Evolutionary conservation across 2,329 filamentous ascomycete species (phyloP).

Genomic region (Mollisiaceae sp.): DNA sequence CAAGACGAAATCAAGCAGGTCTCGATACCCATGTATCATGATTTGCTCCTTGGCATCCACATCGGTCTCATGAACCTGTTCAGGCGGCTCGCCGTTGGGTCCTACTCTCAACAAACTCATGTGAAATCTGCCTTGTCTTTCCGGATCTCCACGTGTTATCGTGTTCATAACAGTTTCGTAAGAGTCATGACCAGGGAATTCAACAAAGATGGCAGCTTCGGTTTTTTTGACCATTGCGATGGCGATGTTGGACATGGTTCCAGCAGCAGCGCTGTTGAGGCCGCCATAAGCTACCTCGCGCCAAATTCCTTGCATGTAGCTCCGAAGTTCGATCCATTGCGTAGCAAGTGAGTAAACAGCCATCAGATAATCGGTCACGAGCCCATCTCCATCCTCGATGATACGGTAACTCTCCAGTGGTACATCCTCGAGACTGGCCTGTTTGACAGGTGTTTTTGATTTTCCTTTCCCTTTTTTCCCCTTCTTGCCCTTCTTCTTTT

Average conservation of each 20-base stretch:
- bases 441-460: slow-evolving; percentile 26
- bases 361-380: slow-evolving; percentile 50
- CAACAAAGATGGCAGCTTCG: slow-evolving; percentile 47
- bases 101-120: slow-evolving; percentile 30
- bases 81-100: slow-evolving; percentile 23
- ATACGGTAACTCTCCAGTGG: slow-evolving; percentile 52
- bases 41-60: slow-evolving; percentile 52
- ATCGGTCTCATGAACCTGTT: slow-evolving; percentile 30
- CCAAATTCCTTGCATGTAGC: slow-evolving; percentile 50
- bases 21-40: slow-evolving; percentile 48
- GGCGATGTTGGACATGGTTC: slow-evolving; percentile 48
- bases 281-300: slow-evolving; percentile 50
- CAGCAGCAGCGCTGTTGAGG: slow-evolving; percentile 53
- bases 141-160: slow-evolving; percentile 46
- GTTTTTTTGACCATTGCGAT: slow-evolving; percentile 49
- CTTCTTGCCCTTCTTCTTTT: slow-evolving; percentile 46
- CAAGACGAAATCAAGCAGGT: slow-evolving; percentile 50
- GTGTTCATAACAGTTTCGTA: slow-evolving; percentile 50
- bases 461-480: slow-evolving; percentile 46
- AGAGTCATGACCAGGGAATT: slow-evolving; percentile 52
- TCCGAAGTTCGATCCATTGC: slow-evolving; percentile 49
- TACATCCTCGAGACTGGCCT: slow-evolving; percentile 44
- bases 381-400: slow-evolving; percentile 46
- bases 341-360: slow-evolving; percentile 47
- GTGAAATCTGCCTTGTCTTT: slow-evolving; percentile 41